Percentiles rank a stretch among this genome's conserved stretches.
Conservation (phyloP, 768 basidiomycete genomes). For the Termitomyces sp. region DNA sequence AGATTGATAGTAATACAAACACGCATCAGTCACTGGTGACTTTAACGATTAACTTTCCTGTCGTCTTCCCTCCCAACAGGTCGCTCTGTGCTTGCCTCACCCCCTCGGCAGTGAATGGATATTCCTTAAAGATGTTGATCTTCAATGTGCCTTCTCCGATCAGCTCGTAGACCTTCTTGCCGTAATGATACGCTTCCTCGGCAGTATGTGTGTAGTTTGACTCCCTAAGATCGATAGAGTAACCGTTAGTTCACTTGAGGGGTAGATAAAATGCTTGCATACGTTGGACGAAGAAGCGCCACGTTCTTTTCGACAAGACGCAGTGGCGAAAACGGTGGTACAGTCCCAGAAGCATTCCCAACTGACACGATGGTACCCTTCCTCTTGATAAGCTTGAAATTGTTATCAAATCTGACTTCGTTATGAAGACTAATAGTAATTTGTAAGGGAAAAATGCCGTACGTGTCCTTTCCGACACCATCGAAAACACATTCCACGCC, state of each 20-base stretch:
- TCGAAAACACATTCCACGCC: slow-evolving; percentile 89
- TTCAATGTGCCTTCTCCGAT: slow-evolving; percentile 57
- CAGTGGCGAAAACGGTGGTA: slow-evolving; percentile 68
- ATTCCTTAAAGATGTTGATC: slow-evolving; percentile 68
- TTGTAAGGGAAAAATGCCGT: slow-evolving; percentile 23
- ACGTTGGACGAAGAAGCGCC: slow-evolving; percentile 75
- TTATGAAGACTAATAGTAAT: neutral
- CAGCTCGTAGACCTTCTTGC: slow-evolving; percentile 56
- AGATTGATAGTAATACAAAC: neutral
- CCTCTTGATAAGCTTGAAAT: slow-evolving; percentile 76
- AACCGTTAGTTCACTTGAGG: neutral
- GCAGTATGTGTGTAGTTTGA: slow-evolving; percentile 68
- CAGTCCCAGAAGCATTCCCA: slow-evolving; percentile 89
- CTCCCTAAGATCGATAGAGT: slow-evolving; percentile 39
- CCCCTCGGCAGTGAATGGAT: slow-evolving; percentile 80
- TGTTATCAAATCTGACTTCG: slow-evolving; percentile 57
- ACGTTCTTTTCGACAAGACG: slow-evolving; percentile 80
- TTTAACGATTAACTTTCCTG: slow-evolving; percentile 84
- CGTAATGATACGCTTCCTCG: slow-evolving; percentile 68
- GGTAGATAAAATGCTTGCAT: slow-evolving; percentile 18
- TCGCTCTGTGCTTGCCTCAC: slow-evolving; percentile 74
- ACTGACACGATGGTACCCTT: slow-evolving; percentile 90
- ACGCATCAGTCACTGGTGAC: slow-evolving; percentile 26
- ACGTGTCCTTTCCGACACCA: slow-evolving; percentile 97
- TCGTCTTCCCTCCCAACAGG: slow-evolving; percentile 69